These are phyloP conservation scores for Fusarium pseudoanthophilum DNA, from an alignment of 2,329 filamentous ascomycete species.

Conservation along the genomic window DNA sequence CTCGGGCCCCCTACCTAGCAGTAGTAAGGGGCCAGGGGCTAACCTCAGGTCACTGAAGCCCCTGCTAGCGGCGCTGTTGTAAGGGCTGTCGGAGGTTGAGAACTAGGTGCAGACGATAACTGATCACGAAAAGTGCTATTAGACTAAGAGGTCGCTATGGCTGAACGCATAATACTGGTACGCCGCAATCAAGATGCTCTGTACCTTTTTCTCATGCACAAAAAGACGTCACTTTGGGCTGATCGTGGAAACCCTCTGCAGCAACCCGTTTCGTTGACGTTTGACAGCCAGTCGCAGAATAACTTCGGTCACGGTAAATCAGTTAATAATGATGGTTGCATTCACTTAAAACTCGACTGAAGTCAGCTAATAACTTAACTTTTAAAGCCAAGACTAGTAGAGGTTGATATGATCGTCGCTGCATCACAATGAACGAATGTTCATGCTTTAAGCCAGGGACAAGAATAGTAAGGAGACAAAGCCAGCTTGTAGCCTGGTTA, in stretches of 20 bases:
- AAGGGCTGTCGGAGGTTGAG: conserved; percentile 7
- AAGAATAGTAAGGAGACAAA: background rate
- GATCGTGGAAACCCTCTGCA: conserved; percentile 28
- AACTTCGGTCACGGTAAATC: conserved; percentile 20
- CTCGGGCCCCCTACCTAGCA: conserved; percentile 14
- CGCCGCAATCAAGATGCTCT: conserved; percentile 1
- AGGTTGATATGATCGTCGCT: conserved; percentile 20
- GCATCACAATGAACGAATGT: conserved; percentile 33
- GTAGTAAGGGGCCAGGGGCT: conserved; percentile 33
- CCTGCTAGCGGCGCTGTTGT: conserved; percentile 30
- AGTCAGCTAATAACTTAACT: conserved; percentile 1
- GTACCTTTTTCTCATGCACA: conserved; percentile 5
- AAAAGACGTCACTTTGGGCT: conserved; percentile 27
- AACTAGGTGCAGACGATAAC: conserved; percentile 5
- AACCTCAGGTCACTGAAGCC: conserved; percentile 27
- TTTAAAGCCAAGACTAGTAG: background rate
- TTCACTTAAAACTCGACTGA: conserved; percentile 3
- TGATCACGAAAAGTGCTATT: conserved; percentile 16
- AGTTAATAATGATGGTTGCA: conserved; percentile 21
- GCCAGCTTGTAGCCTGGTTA: conserved; percentile 4
- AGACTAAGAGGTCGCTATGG: background rate
- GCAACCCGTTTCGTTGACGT: conserved; percentile 29
- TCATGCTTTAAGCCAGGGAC: conserved; percentile 23
- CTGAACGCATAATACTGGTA: conserved; percentile 4
- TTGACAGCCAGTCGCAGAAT: conserved; percentile 26